Percentiles rank a stretch among this genome's conserved stretches.
Evolutionary conservation across 139 green algal species (phyloP).

Genomic region (Diplosphaera chodatii): DNA sequence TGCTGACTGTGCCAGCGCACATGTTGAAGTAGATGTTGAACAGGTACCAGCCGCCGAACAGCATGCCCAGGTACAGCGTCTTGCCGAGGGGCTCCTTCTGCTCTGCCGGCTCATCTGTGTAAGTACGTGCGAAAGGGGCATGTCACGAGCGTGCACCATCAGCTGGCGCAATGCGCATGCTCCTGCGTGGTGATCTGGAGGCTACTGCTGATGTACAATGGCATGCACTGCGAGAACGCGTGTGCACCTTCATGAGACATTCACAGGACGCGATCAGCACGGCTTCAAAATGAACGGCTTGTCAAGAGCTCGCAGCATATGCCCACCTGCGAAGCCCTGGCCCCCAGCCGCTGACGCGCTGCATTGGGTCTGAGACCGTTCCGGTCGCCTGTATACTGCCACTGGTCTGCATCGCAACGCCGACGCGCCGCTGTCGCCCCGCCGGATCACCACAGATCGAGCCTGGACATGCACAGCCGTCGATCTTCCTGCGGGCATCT

Average conservation of each 20-base stretch:
- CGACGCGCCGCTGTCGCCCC: not conserved
- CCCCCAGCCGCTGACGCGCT: not conserved
- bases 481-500: not conserved
- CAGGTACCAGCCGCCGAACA: slow-evolving; percentile 93
- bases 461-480: not conserved
- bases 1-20: slow-evolving; percentile 43
- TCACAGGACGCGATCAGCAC: no score
- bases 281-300: no score
- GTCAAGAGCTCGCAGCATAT: not conserved
- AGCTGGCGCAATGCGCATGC: not conserved
- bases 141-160: no score
- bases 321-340: not conserved
- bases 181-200: no score
- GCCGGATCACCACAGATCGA: not conserved
- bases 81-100: not conserved
- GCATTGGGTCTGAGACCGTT: not conserved
- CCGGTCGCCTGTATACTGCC: not conserved
- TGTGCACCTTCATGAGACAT: no score
- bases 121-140: no score
- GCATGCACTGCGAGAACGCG: no score
- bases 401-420: not conserved
- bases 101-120: not conserved
- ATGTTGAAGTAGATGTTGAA: slow-evolving; percentile 99
- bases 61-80: slow-evolving; percentile 48
- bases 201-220: no score